Base-by-base conservation (phyloP, 352 stramenopile genomes). In the Phytophthora idaei region DNA sequence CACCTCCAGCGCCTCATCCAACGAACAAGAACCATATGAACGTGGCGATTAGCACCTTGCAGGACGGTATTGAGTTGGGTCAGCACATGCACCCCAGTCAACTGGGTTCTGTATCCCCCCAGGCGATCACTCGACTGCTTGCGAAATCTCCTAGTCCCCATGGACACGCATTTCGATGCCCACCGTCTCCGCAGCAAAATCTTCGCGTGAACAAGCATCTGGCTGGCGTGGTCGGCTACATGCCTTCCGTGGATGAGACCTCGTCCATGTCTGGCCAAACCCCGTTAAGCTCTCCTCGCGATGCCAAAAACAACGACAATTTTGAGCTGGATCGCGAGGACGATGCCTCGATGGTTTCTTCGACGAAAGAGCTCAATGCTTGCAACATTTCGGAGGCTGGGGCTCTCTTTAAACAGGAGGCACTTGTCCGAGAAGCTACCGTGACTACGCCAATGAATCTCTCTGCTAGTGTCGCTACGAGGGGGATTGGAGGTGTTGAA, bases 231-330 rank as follows among this genome's bases (percentile, higher is more conserved):
- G 71, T 81, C 6, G 79, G 79, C 5, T 90, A 92, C 59, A 94
- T 94, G 86, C 84, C 83, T 8, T 79, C 79, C 4, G 71, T 94
- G 4, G 84, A 94, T 15, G 86, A 94, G 44, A 87, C 74, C 0
- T 78, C 75, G 14, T 80, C 78, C 8, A 64, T 89, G 52, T 76
- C 77, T 5, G 73, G 78, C 0, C 78, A 88, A 56, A 89, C 80
- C 0, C 80, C 82, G 4, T 57, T 77, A 15, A 80, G 53, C 42
- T 88, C 80, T 32, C 80, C 82, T 44, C 71, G 67, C 27, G 44
- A 69, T 48, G 15, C 45, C 14, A 77, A 53, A 25, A 69, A 73
- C 47, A 71, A 69, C 39, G 47, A 41, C 25, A 61, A 5, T 51
- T 71, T 67, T 44, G 66, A 74, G 14, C 50, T 51, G 21, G 51